Evolutionary conservation across 2,329 filamentous ascomycete species (phyloP).

Genomic region (Escovopsis weberi): DNA sequence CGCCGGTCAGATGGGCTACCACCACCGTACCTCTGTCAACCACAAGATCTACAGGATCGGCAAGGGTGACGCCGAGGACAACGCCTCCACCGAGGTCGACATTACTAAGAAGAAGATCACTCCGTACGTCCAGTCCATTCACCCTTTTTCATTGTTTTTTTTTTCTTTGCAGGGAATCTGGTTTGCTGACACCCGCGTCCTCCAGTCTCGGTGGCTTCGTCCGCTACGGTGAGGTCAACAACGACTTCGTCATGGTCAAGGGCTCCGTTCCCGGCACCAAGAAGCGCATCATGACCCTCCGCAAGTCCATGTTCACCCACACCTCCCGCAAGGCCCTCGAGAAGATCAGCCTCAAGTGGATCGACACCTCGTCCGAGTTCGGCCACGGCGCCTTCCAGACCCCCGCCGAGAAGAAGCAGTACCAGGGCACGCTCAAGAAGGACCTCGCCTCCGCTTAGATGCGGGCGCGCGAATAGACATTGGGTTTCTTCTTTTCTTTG

Average conservation of each 20-base stretch:
- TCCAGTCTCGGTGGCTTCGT: constrained; percentile 94
- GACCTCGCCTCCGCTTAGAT: constrained; percentile 45
- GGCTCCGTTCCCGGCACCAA: constrained; percentile 94
- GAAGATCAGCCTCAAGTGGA: constrained; percentile 99
- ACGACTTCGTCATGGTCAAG: constrained; percentile 98
- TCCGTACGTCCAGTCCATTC: constrained; percentile 55
- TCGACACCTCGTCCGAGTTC: constrained; percentile 99
- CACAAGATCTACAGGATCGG: constrained; percentile 99
- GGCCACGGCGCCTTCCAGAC: constrained; percentile 99
- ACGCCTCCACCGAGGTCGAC: constrained; percentile 88
- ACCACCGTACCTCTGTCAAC: constrained; percentile 99
- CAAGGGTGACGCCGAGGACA: constrained; percentile 80
- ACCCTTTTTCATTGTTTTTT: not conserved
- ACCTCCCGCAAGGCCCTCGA: constrained; percentile 90
- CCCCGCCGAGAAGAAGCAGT: constrained; percentile 91
- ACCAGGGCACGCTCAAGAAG: constrained; percentile 99
- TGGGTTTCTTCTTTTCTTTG: constrained; percentile 22
- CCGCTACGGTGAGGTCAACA: constrained; percentile 98
- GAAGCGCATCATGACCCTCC: constrained; percentile 98
- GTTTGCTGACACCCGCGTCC: not conserved
- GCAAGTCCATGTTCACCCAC: constrained; percentile 97
- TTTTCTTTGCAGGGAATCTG: too few species aligned
- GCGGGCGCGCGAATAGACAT: constrained; percentile 3
- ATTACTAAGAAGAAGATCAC: constrained; percentile 99
- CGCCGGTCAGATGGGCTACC: constrained; percentile 99